These are phyloP conservation scores for Globisporangium abappressorium DNA, from an alignment of 352 stramenopile genomes.

Conservation along the genomic window DNA sequence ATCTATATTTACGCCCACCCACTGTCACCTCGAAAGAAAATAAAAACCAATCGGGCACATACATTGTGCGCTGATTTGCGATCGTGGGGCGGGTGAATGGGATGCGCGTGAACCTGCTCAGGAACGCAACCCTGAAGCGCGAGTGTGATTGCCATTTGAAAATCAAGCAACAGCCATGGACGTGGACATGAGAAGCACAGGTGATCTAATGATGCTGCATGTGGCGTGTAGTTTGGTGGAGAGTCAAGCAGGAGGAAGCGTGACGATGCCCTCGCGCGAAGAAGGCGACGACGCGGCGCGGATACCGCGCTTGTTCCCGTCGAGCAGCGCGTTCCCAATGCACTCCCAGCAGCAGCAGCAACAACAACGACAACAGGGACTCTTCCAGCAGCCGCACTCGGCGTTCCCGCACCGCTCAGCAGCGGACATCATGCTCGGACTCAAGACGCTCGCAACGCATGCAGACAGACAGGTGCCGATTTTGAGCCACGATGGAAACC, in stretches of 20 bases:
- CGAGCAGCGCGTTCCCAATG: conserved; percentile 14
- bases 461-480: conserved; percentile 21
- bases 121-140: neutral
- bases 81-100: neutral
- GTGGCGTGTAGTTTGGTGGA: conserved; percentile 36
- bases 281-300: conserved; percentile 13
- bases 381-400: conserved; percentile 6
- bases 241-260: conserved; percentile 4
- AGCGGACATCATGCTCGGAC: conserved; percentile 31
- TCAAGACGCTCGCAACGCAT: conserved; percentile 32
- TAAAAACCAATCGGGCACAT: conserved; percentile 5
- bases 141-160: neutral
- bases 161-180: neutral
- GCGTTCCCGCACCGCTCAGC: conserved; percentile 16
- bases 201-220: conserved; percentile 30
- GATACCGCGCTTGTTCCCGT: conserved; percentile 24
- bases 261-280: neutral
- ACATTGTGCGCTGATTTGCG: conserved; percentile 2
- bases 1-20: neutral
- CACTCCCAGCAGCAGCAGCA: conserved; percentile 8
- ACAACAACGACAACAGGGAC: neutral
- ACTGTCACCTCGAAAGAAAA: neutral
- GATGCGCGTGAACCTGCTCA: neutral
- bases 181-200: neutral
- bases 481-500: conserved; percentile 9